Base-by-base conservation (phyloP, 352 stramenopile genomes). In the Poterioochromonas sp. region DNA sequence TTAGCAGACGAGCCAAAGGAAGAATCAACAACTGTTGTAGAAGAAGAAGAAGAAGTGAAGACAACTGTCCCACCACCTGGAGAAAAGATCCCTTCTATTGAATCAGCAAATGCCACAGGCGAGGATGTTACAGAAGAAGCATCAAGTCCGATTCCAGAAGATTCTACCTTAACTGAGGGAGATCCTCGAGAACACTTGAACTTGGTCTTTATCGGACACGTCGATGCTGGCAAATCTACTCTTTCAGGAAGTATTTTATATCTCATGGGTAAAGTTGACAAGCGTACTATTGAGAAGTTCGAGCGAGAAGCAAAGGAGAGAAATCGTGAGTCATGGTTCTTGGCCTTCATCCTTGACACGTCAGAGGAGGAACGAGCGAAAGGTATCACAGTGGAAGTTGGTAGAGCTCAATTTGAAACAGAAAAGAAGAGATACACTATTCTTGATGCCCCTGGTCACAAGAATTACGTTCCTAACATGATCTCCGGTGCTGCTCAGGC, bases 311-410 rank as follows among this genome's bases (percentile, higher is more conserved):
- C 96, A 35, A 98, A 98, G 84, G 84, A 94, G 81, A 86, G 90
- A 39, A 96, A 96, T 82, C 85, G 90, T 62, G 91, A 96, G 82
- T 93, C 86, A 26, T 97, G 92, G 92, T 99, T 99, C 85, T 83
- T 99, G 37, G 95, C 96, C 26, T 99, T 97, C 84, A 99, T 99
- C 83, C 99, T 99, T 94, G 96, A 99, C 86, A 99, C 95, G 34
- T 96, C 97, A 78, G 95, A 99, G 83, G 95, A 99, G 80, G 95
- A 98, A 83, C 90, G 94, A 60, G 93, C 92, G 26, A 98, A 98
- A 87, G 91, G 91, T 51, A 96, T 93, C 80, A 96, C 90, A 1
- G 90, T 97, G 0, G 91, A 97, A 81, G 92, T 97, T n/a, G 96
- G 95, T 39, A 90, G 95, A 41, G 95, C 96, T 2, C 92, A 97